Percentiles rank a stretch among this genome's conserved stretches.
phyloP scores from a whole-genome alignment of 345 rosid genomes.

The Murraya paniculata region DNA sequence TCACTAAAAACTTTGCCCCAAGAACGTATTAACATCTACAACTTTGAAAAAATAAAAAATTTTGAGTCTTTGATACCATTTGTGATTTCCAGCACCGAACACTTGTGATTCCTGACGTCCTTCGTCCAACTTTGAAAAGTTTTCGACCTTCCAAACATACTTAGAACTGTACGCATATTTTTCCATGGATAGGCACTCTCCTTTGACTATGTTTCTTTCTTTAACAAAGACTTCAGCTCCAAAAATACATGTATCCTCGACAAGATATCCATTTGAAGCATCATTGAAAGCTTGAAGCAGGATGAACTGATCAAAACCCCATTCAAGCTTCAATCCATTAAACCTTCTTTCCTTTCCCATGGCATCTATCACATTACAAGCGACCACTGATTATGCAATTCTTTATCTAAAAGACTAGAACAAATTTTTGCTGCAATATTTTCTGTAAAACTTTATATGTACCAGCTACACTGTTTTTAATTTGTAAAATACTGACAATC shows the following conservation, averaged over 20 bases:
- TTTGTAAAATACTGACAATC: no score
- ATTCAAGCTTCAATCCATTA: constrained; percentile 25
- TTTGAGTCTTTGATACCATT: background rate
- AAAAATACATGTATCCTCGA: constrained; percentile 32
- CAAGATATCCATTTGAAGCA: constrained; percentile 33
- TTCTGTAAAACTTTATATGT: no score
- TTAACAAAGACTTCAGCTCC: constrained; percentile 46
- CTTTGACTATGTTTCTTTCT: constrained; percentile 32
- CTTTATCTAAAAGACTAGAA: no score
- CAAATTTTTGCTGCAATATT: no score
- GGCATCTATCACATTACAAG: constrained; percentile 24
- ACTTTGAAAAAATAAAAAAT: no score
- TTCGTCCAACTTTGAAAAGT: constrained; percentile 22
- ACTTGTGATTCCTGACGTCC: constrained; percentile 17
- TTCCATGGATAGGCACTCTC: constrained; percentile 30
- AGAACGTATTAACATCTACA: no score
- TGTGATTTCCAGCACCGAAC: constrained; percentile 23
- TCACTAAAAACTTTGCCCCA: no score
- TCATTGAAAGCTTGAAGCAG: constrained; percentile 19
- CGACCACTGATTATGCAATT: background rate
- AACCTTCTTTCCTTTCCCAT: constrained; percentile 33
- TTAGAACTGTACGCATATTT: constrained; percentile 19
- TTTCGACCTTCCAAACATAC: constrained; percentile 33
- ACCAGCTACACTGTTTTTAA: no score
- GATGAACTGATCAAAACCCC: constrained; percentile 43